Conservation (phyloP, 768 basidiomycete genomes). For the Lactifluus rugatus region DNA sequence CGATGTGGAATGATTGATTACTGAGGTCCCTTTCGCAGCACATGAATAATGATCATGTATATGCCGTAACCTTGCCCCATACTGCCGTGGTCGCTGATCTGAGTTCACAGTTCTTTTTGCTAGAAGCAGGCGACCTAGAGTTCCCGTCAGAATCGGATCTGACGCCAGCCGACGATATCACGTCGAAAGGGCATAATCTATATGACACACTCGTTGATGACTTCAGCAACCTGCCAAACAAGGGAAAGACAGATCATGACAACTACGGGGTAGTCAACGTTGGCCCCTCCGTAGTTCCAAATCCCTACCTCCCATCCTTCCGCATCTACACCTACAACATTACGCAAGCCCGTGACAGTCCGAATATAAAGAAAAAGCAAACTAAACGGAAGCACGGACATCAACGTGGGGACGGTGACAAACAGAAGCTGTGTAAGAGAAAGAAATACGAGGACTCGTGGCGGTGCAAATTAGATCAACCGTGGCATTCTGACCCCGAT, state of each 20-base stretch:
- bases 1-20: constrained; percentile 24
- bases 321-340: constrained; percentile 77
- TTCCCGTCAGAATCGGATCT: constrained; percentile 14
- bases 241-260: constrained; percentile 42
- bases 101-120: constrained; percentile 26
- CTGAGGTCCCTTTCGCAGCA: constrained; percentile 36
- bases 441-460: constrained; percentile 48
- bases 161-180: constrained; percentile 9
- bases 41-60: constrained; percentile 78
- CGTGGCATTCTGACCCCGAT: constrained; percentile 50
- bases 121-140: constrained; percentile 26
- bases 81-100: constrained; percentile 1
- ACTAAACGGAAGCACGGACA: constrained; percentile 41
- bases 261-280: constrained; percentile 73
- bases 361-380: constrained; percentile 3
- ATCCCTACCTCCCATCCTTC: constrained; percentile 73
- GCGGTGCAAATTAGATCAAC: constrained; percentile 50
- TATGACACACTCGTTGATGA: constrained; percentile 53
- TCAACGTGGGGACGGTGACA: constrained; percentile 25
- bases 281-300: constrained; percentile 76
- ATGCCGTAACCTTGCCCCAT: constrained; percentile 20
- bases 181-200: constrained; percentile 28
- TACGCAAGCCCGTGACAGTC: constrained; percentile 29
- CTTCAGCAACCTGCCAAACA: constrained; percentile 52
- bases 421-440: constrained; percentile 35